Percentiles rank a stretch among this genome's conserved stretches.
Evolutionary conservation across 1,284 basidiomycete species (phyloP).

Genomic region (Cystobasidium pallidum): DNA sequence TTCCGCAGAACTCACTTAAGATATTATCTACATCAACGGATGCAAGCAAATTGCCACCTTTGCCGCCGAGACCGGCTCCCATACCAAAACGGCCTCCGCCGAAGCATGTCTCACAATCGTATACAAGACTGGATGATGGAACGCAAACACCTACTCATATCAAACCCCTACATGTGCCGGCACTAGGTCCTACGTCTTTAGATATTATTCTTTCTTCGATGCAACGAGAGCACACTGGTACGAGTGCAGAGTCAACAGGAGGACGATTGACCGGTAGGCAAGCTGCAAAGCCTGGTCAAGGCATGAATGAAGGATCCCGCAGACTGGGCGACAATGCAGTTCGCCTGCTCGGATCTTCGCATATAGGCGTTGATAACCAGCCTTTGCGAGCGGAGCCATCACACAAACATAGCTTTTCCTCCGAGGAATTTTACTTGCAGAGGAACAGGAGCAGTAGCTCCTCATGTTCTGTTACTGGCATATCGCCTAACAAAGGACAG

Average conservation of each 20-base stretch:
- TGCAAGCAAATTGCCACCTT: slow-evolving; percentile 38
- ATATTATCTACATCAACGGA: slow-evolving; percentile 9
- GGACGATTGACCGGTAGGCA: background rate
- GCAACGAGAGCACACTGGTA: slow-evolving; percentile 26
- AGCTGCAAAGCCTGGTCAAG: background rate
- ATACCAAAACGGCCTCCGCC: slow-evolving; percentile 33
- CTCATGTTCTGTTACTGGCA: slow-evolving; percentile 16
- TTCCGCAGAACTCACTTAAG: background rate
- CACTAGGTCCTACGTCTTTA: slow-evolving; percentile 26
- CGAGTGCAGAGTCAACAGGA: slow-evolving; percentile 3
- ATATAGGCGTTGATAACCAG: slow-evolving; percentile 36
- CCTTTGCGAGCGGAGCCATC: slow-evolving; percentile 24
- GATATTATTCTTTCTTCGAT: slow-evolving; percentile 39
- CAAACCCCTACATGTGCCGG: slow-evolving; percentile 24
- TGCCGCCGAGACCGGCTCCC: slow-evolving; percentile 31
- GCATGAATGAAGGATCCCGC: background rate
- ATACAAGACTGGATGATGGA: slow-evolving; percentile 31
- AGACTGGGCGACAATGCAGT: background rate
- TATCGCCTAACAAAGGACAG: slow-evolving; percentile 1
- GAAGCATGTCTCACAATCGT: slow-evolving; percentile 35
- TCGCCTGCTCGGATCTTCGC: slow-evolving; percentile 35
- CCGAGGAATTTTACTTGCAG: slow-evolving; percentile 25
- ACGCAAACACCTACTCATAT: slow-evolving; percentile 16
- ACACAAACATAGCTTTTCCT: slow-evolving; percentile 28
- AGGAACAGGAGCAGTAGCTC: slow-evolving; percentile 35